A percentile compares a stretch with the other conserved stretches of the same genome.
Evolutionary conservation across 371 early-diverging fungal genomes (phyloP).

Genomic region (Choanephora cucurbitarum): DNA sequence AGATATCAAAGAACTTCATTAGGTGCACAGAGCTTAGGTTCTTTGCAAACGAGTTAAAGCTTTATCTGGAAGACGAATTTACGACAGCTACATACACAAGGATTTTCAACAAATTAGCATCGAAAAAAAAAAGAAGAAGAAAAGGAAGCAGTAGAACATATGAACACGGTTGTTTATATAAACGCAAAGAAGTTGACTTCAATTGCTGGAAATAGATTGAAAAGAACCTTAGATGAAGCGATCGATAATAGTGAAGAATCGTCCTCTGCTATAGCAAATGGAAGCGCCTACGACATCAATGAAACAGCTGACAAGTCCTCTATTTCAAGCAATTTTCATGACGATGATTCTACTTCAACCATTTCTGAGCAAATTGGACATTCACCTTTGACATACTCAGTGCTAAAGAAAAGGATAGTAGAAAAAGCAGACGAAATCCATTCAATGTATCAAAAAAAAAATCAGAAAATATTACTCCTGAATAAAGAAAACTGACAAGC

Average conservation of each 20-base stretch:
- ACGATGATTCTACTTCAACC: conserved; percentile 4
- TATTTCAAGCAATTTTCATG: conserved; percentile 7
- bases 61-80: conserved; percentile 2
- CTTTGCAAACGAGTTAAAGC: conserved; percentile 1
- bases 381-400: conserved; percentile 5
- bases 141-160: conserved; percentile 3
- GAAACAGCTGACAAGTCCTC: conserved; percentile 2
- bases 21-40: background rate
- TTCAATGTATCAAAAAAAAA: conserved; percentile 9
- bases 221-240: conserved; percentile 7
- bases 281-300: background rate
- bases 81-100: conserved; percentile 2
- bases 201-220: conserved; percentile 7
- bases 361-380: conserved; percentile 4
- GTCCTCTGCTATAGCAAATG: conserved; percentile 4
- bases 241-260: conserved; percentile 3
- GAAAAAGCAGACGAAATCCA: conserved; percentile 6
- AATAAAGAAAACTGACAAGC: conserved; percentile 9
- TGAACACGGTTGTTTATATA: background rate
- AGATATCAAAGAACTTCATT: background rate
- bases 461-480: background rate
- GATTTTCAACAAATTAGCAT: background rate
- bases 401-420: conserved; percentile 1
- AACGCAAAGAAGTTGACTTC: conserved; percentile 3
- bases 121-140: conserved; percentile 2